Evolutionary conservation across 306 rosid species (phyloP), one percentile per base, ranked within the genome.

Genomic region (Psophocarpus tetragonolobus): DNA sequence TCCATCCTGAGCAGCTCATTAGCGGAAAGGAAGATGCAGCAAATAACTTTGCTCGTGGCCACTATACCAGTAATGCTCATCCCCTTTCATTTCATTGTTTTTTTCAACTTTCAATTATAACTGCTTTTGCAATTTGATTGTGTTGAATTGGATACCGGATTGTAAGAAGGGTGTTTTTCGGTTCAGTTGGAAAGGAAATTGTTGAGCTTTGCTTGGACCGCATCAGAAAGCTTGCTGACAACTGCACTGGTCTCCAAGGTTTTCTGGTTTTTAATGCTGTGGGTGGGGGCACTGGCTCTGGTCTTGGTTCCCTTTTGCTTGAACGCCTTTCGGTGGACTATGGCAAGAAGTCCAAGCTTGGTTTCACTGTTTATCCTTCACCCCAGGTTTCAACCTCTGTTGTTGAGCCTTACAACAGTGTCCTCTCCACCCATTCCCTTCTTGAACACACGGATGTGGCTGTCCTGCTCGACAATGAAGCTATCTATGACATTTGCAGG

Each of bases 331-430:
- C 97, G 0, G 97, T 91, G 15, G 87, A 84, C 35, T 84, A 79
- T 12, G 87, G 87, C 48, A 84, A 84, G 75, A 84, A 84, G 38
- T 84, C 94, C 23, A 91, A 91, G 88, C 92, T 92, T 23, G 97
- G 97, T 1, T 90, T 92, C 81, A 92, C 92, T 36, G 92, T 92
- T 50, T 92, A 88, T 54, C 97, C 97, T n/a, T 92, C 97, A 10
- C 97, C 97, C 11, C 97, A 92, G 64, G 97, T 92, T 47, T 92
- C 94, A 30, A 92, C 97, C 73, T 90, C 97, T 71, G 94, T 92
- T 68, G 97, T 92, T 78, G 97, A 92, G 89, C 95, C 97, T 5
- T 92, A 92, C 90, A 92, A 92, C 80, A 92, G 97, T 81, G 97
- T 92, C 50, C 95, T 92, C 53, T 92, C 97, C 9, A 87, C 97